Base-by-base conservation (phyloP, 352 stramenopile species). In the Phytophthora vignae region DNA sequence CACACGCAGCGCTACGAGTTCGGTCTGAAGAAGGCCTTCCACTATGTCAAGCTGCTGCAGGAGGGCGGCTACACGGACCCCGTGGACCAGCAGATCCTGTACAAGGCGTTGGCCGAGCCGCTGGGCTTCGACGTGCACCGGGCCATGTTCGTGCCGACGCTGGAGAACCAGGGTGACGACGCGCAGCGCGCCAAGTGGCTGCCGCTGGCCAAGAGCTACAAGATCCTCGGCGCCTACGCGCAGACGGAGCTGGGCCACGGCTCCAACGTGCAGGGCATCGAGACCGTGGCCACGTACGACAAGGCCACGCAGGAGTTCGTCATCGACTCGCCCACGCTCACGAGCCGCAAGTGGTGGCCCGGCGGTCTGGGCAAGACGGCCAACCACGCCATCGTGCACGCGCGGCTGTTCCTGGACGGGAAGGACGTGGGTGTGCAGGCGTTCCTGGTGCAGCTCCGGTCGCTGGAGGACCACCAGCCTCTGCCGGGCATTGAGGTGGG, bases 331-430 rank as follows among this genome's bases (percentile, higher is more conserved):
- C 97, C 97, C 0, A 98, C 96, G 11, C 65, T 99, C 25, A 99
- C 96, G 31, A 91, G 84, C 56, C 83, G 87, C 64, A 99, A 99
- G 78, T 99, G 97, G 88, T 99, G 98, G 98, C 96, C 96, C 4
- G 72, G 72, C 44, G 72, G 72, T 10, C 55, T 79, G n/a, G 72
- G 72, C n/a, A 79, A 79, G 67, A 79, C 72, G 9, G 72, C 72
- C 15, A 79, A 66, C 27, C 62, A 79, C 53, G 72, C 72, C 7
- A 79, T 79, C 19, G 72, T 79, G 31, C 67, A 76, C 55, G 72
- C 72, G 3, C 55, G 62, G n/a, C 33, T 79, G 53, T 61, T 54
- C 19, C 22, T 79, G 25, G 72, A 79, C 10, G 67, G 60, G n/a
- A 67, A 76, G 44, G 62, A 76, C 17, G 62, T 76, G 36, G 72